Evolutionary conservation across 495 filamentous ascomycete genomes (phyloP).

Genomic region (Talaromyces liani): DNA sequence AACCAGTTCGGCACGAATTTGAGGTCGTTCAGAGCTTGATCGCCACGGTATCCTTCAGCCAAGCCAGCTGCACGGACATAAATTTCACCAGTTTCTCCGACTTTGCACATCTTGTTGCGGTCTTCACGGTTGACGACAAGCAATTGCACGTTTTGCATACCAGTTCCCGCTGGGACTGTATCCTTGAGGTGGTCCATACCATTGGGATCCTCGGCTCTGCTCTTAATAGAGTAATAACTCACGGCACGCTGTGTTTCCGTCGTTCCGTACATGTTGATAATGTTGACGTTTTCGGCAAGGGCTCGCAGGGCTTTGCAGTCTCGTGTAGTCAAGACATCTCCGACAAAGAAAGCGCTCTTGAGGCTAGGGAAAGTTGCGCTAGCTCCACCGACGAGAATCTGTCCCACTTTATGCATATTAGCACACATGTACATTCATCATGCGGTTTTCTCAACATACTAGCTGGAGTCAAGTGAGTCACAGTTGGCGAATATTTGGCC

Average conservation of each 20-base stretch:
- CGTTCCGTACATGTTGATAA: slow-evolving; percentile 89
- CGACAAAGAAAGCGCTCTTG: slow-evolving; percentile 85
- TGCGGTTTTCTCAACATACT: slow-evolving; percentile 7
- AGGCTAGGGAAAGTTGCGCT: slow-evolving; percentile 68
- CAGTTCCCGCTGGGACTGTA: slow-evolving; percentile 77
- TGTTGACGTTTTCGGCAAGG: slow-evolving; percentile 70
- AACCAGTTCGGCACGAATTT: slow-evolving; percentile 94
- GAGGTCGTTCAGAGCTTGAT: slow-evolving; percentile 57
- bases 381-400: slow-evolving; percentile 85
- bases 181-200: slow-evolving; percentile 68
- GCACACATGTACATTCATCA: not conserved
- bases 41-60: slow-evolving; percentile 78
- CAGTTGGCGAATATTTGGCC: slow-evolving; percentile 65
- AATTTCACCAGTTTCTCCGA: slow-evolving; percentile 83
- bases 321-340: slow-evolving; percentile 80
- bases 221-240: slow-evolving; percentile 78
- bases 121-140: slow-evolving; percentile 82
- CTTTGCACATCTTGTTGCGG: slow-evolving; percentile 58
- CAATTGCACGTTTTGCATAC: slow-evolving; percentile 91
- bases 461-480: slow-evolving; percentile 89
- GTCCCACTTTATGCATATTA: slow-evolving; percentile 51
- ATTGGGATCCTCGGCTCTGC: slow-evolving; percentile 54
- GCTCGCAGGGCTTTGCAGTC: slow-evolving; percentile 75
- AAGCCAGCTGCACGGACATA: slow-evolving; percentile 83
- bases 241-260: slow-evolving; percentile 88